Percentiles rank a stretch among this genome's conserved stretches.
These are phyloP conservation scores for Penicillium sp. DNA, from an alignment of 2,329 filamentous ascomycete species.

Conservation along the genomic window DNA sequence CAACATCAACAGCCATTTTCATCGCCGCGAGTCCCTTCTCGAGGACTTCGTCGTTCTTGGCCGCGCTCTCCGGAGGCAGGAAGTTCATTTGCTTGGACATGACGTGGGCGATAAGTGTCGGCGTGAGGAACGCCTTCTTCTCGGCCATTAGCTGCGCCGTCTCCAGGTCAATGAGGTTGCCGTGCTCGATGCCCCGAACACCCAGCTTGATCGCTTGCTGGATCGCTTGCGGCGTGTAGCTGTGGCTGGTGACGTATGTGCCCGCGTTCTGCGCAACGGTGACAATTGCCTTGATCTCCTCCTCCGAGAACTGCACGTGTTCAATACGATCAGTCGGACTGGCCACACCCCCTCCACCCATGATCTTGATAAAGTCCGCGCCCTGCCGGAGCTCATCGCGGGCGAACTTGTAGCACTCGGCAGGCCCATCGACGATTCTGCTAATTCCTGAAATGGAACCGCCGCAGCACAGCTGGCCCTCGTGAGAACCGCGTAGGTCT, in stretches of 20 bases:
- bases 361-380: constrained; percentile 65
- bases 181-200: constrained; percentile 58
- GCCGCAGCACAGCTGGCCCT: constrained; percentile 48
- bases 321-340: constrained; percentile 58
- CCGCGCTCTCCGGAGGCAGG: constrained; percentile 36
- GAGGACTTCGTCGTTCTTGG: constrained; percentile 57
- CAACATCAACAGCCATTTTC: constrained; percentile 53
- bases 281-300: constrained; percentile 58
- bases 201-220: constrained; percentile 58
- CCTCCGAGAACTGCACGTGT: constrained; percentile 58
- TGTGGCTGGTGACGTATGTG: constrained; percentile 60
- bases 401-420: constrained; percentile 54
- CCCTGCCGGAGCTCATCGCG: constrained; percentile 59
- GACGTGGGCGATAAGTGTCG: constrained; percentile 56
- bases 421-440: constrained; percentile 56
- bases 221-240: constrained; percentile 59
- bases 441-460: constrained; percentile 42
- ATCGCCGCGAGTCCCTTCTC: constrained; percentile 50
- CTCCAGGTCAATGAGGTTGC: constrained; percentile 47
- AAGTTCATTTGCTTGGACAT: constrained; percentile 47
- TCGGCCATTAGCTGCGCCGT: constrained; percentile 55
- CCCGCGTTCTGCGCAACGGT: constrained; percentile 52
- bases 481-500: constrained; percentile 51
- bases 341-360: constrained; percentile 60
- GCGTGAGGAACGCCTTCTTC: constrained; percentile 53